These are phyloP conservation scores for Neurospora sp. DNA, from an alignment of 495 filamentous ascomycete genomes.

Conservation along the genomic window DNA sequence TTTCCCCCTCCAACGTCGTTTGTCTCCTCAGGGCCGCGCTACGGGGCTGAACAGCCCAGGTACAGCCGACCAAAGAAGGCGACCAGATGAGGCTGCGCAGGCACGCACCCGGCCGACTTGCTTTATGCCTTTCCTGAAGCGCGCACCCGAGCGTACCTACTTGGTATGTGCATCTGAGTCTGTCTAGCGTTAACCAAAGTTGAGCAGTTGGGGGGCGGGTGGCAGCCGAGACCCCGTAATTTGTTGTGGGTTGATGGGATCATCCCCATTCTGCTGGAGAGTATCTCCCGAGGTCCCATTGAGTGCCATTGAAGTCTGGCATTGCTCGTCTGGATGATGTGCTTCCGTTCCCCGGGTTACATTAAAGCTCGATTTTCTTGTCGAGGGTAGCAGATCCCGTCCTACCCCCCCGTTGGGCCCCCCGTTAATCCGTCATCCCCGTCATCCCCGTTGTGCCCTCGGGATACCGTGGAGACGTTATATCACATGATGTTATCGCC, in stretches of 20 bases:
- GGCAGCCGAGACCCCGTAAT: neutral
- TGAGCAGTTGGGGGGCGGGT: neutral
- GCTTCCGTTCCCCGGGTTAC: neutral
- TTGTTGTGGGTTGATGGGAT: neutral
- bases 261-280: neutral
- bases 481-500: neutral
- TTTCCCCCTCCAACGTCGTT: neutral
- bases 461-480: neutral
- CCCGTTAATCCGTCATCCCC: neutral
- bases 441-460: neutral
- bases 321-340: neutral
- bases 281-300: neutral
- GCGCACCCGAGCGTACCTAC: neutral
- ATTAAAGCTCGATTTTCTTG: neutral
- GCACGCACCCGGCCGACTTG: neutral
- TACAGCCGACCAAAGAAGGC: neutral
- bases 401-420: neutral
- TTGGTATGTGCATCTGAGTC: neutral
- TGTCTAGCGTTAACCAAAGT: neutral
- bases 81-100: neutral
- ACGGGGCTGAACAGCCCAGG: neutral
- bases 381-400: neutral
- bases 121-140: neutral
- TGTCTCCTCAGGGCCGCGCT: neutral
- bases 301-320: neutral